Evolutionary conservation across 805 yeast species (phyloP).

Genomic region (Candida dajiaensis): DNA sequence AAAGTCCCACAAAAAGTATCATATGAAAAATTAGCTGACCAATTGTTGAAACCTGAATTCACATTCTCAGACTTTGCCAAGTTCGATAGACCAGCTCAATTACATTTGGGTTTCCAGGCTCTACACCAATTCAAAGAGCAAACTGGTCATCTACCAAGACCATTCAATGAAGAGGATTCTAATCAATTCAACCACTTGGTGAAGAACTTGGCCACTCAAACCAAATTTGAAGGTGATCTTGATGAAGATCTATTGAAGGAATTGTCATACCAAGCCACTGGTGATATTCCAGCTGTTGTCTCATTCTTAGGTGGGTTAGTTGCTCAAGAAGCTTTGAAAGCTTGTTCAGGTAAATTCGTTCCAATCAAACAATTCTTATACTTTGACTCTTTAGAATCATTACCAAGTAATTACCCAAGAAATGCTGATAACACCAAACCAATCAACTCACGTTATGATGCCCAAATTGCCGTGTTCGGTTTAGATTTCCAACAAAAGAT

Average conservation of each 20-base stretch:
- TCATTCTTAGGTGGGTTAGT: slow-evolving; percentile 92
- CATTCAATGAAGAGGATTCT: slow-evolving; percentile 73
- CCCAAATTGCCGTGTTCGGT: slow-evolving; percentile 95
- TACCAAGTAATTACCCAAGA: slow-evolving; percentile 66
- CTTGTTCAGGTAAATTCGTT: slow-evolving; percentile 91
- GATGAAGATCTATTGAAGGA: slow-evolving; percentile 64
- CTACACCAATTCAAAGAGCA: slow-evolving; percentile 64
- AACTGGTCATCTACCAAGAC: slow-evolving; percentile 65
- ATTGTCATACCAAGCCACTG: slow-evolving; percentile 78
- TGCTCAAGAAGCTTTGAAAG: slow-evolving; percentile 95
- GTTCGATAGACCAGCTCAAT: slow-evolving; percentile 85
- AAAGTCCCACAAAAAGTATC: slow-evolving; percentile 65
- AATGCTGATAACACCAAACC: slow-evolving; percentile 70
- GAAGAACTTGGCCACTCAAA: slow-evolving; percentile 50
- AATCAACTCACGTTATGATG: slow-evolving; percentile 78
- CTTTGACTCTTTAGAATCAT: slow-evolving; percentile 89
- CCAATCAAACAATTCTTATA: slow-evolving; percentile 90
- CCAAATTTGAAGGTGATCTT: slow-evolving; percentile 52
- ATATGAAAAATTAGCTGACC: slow-evolving; percentile 60
- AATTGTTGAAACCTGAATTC: slow-evolving; percentile 72
- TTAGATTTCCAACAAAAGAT: slow-evolving; percentile 64
- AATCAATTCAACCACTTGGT: slow-evolving; percentile 55
- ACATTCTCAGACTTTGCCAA: slow-evolving; percentile 86
- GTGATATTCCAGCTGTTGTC: slow-evolving; percentile 84
- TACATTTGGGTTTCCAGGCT: slow-evolving; percentile 90